Conservation (phyloP, 129 eudicot genomes). For the Gnaphalium uliginosum region DNA sequence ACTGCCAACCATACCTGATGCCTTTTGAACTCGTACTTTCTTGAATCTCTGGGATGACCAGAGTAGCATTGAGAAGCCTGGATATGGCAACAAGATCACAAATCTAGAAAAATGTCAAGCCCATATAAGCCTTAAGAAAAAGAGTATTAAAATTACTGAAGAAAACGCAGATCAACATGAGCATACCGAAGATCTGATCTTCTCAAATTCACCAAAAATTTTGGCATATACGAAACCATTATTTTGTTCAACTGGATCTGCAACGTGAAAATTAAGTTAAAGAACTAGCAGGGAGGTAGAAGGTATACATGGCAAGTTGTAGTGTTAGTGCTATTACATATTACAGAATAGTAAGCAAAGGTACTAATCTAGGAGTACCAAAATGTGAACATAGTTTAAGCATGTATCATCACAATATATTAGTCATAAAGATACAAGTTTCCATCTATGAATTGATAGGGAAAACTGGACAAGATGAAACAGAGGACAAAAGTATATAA, state of each 20-base stretch:
- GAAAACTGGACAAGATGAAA: background rate
- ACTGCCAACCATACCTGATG: slow-evolving; percentile 59
- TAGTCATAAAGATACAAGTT: slow-evolving; percentile 1
- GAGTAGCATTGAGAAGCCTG: slow-evolving; percentile 97
- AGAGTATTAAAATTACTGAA: slow-evolving; percentile 5
- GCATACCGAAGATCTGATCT: slow-evolving; percentile 81
- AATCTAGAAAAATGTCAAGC: slow-evolving; percentile 64
- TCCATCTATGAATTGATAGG: background rate
- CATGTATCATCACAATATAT: slow-evolving; percentile 6
- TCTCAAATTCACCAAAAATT: slow-evolving; percentile 89
- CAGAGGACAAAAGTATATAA: background rate
- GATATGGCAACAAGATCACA: slow-evolving; percentile 89
- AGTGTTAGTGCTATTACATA: slow-evolving; percentile 8
- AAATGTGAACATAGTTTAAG: slow-evolving; percentile 1
- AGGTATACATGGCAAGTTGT: slow-evolving; percentile 7
- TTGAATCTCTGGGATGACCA: slow-evolving; percentile 96
- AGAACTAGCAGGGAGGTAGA: background rate
- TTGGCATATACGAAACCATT: slow-evolving; percentile 94
- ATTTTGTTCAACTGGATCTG: slow-evolving; percentile 61
- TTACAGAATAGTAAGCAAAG: slow-evolving; percentile 16
- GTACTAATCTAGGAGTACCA: slow-evolving; percentile 16
- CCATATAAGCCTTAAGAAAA: slow-evolving; percentile 34
- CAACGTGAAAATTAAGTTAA: slow-evolving; percentile 30
- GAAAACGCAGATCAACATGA: slow-evolving; percentile 15
- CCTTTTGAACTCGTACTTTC: slow-evolving; percentile 72